Conservation (phyloP, 2,329 filamentous ascomycete genomes). For the Trichoderma sp. region DNA sequence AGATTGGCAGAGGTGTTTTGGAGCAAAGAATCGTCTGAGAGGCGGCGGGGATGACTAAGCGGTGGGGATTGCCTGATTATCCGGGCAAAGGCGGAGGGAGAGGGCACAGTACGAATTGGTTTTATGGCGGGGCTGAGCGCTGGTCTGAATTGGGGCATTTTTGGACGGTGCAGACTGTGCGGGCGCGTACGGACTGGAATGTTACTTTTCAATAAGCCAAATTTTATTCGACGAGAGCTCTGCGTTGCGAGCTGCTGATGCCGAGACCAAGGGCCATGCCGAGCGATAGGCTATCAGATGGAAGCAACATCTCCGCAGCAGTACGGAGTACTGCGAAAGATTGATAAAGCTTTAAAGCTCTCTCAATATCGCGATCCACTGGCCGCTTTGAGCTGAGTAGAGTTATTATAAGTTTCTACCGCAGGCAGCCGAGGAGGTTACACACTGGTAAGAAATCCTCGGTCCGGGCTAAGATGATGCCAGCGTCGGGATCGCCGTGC, state of each 20-base stretch:
- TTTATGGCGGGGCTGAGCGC: constrained; percentile 8
- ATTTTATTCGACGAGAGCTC: constrained; percentile 33
- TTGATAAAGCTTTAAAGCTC: background rate
- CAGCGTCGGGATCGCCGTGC: background rate
- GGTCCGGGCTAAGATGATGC: background rate
- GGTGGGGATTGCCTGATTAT: constrained; percentile 34
- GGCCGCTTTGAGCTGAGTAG: background rate
- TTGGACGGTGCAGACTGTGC: constrained; percentile 30
- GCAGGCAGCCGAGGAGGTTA: background rate
- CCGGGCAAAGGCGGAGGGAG: constrained; percentile 29
- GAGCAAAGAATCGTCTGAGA: constrained; percentile 38
- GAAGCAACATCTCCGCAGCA: background rate
- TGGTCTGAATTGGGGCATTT: background rate
- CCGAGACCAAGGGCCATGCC: constrained; percentile 1
- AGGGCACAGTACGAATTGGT: constrained; percentile 39
- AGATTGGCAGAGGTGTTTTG: constrained; percentile 40
- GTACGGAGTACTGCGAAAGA: background rate
- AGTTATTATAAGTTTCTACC: background rate
- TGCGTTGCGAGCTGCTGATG: background rate
- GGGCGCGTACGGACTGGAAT: background rate
- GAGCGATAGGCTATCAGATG: background rate
- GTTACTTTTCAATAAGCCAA: constrained; percentile 33
- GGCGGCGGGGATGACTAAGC: constrained; percentile 43
- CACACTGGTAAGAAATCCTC: background rate
- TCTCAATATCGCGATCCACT: background rate